Evolutionary conservation across 305 asterid species (phyloP), one percentile per base, ranked within the genome.

Genomic region (Fraxinus angustifolia): DNA sequence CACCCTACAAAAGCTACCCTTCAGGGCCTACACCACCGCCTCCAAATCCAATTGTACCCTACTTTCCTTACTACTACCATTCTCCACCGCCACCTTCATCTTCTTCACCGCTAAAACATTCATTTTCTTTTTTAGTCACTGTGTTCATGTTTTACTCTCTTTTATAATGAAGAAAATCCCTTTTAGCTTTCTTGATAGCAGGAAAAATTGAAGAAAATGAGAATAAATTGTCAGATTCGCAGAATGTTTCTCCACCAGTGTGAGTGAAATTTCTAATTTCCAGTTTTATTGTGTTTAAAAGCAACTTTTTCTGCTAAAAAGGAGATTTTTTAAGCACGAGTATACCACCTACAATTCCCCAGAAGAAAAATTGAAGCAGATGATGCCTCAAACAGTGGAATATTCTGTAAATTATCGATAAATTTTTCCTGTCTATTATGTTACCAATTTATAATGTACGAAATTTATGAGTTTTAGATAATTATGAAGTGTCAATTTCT

Each of bases 1-100:
- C 97, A 40, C 95, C 83, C 34, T 65, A 81, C 79, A 72, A 75
- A 17, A 75, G 60, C 80, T 80, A 83, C 78, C 92, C 88, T 33
- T 16, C 90, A 10, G 97, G 97, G 12, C 92, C 91, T 0, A 48
- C 87, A 8, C 94, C 98, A 11, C 98, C 98, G 75, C 99, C 99
- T 11, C 99, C 99, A 21, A 95, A 95, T 83, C 99, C 97, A 10
- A 93, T 92, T 77, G 97, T 93, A 73, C 97, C 98, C 4, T 95
- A 95, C 82, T 95, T 92, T 38, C 98, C 98, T 0, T 95, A 56
- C 76, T 95, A 92, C 88, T 95, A 81, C 53, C 79, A 92, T 67
- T 88, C n/a, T 81, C 95, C 98, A 12, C 95, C 97, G 56, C 93
- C 91, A n/a, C 81, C 92, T 35, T 82, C 92, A 8, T 81, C 87